phyloP scores from a whole-genome alignment of 257 asterid species.

The Leptodermis oblonga region DNA sequence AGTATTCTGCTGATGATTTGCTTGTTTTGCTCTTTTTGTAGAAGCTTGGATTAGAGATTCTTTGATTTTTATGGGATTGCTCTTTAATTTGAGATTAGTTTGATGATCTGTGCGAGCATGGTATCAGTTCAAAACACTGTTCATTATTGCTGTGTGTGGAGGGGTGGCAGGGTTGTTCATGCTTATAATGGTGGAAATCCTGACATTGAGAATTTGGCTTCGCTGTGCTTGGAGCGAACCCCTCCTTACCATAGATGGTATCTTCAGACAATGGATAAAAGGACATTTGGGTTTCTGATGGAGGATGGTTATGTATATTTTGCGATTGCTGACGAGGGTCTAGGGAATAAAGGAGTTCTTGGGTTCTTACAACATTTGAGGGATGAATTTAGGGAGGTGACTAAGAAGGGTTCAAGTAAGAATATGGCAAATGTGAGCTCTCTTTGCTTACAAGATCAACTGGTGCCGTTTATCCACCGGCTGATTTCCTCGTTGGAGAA shows the following conservation, averaged over 20 bases:
- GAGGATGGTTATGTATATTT: constrained; percentile 52
- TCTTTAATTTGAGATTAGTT: neutral
- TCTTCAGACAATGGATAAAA: constrained; percentile 44
- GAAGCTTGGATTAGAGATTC: neutral
- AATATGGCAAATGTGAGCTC: constrained; percentile 32
- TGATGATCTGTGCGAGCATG: constrained; percentile 16
- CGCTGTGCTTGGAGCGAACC: constrained; percentile 54
- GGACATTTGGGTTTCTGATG: constrained; percentile 56
- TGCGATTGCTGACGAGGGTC: constrained; percentile 44
- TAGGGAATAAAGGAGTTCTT: constrained; percentile 36
- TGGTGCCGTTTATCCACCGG: constrained; percentile 38
- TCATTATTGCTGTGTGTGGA: constrained; percentile 61
- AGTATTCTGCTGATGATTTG: neutral
- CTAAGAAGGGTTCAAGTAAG: constrained; percentile 31
- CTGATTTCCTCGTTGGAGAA: constrained; percentile 41
- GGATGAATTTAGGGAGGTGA: constrained; percentile 47
- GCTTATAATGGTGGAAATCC: constrained; percentile 41
- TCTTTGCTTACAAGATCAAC: constrained; percentile 43
- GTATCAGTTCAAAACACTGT: constrained; percentile 32
- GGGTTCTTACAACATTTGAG: constrained; percentile 45
- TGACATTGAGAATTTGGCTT: constrained; percentile 54
- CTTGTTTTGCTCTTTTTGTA: neutral
- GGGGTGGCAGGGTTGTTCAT: constrained; percentile 44
- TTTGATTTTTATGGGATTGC: constrained; percentile 6
- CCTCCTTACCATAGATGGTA: constrained; percentile 78